Conservation (phyloP, 106 monocot genomes). For the Acorus gramineus region DNA sequence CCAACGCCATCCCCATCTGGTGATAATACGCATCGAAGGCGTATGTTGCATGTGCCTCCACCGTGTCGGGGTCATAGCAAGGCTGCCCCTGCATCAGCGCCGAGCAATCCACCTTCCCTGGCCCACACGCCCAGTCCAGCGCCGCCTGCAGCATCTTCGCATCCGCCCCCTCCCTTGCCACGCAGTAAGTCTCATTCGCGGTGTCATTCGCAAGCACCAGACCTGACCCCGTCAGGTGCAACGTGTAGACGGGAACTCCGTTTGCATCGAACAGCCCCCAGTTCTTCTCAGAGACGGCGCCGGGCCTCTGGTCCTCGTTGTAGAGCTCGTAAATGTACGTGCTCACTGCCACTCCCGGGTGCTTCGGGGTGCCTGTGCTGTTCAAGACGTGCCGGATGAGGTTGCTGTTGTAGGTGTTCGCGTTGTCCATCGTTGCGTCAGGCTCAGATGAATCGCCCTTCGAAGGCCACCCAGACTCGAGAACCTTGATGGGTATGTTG, state of each 20-base stretch:
- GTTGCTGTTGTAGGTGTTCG: conserved; percentile 91
- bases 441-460: conserved; percentile 80
- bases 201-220: conserved; percentile 79
- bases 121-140: conserved; percentile 93
- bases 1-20: conserved; percentile 73
- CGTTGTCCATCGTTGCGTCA: conserved; percentile 78
- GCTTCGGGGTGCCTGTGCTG: conserved; percentile 87
- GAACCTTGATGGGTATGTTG: conserved; percentile 71
- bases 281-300: conserved; percentile 60
- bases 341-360: conserved; percentile 66
- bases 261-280: conserved; percentile 81
- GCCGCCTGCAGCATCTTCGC: conserved; percentile 93
- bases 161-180: conserved; percentile 66
- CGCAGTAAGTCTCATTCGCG: conserved; percentile 70
- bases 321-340: conserved; percentile 90
- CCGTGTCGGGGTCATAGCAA: conserved; percentile 74
- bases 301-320: conserved; percentile 80
- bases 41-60: conserved; percentile 66
- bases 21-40: conserved; percentile 91
- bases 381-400: conserved; percentile 80
- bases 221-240: conserved; percentile 71
- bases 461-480: conserved; percentile 93
- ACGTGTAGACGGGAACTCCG: conserved; percentile 57
- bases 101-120: conserved; percentile 90
- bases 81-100: conserved; percentile 68